A percentile compares a stretch with the other conserved stretches of the same genome.
These are phyloP conservation scores for Tylopilus felleus DNA, from an alignment of 768 basidiomycete species.

Conservation along the genomic window DNA sequence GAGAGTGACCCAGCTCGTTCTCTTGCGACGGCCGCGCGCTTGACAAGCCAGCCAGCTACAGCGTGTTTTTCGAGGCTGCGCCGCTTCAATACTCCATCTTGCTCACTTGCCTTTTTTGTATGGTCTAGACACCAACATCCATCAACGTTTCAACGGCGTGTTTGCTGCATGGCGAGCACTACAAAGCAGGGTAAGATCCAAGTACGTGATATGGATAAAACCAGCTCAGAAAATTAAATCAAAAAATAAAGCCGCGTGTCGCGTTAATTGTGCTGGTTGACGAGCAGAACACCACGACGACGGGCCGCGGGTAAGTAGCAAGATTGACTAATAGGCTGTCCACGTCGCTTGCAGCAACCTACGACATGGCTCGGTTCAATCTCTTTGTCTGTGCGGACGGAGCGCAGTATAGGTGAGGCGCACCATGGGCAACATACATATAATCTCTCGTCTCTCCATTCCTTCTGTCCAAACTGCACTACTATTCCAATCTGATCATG, in stretches of 20 bases:
- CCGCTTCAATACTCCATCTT: slow-evolving; percentile 21
- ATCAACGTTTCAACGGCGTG: slow-evolving; percentile 13
- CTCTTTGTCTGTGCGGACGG: slow-evolving; percentile 12
- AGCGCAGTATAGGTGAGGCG: slow-evolving; percentile 26
- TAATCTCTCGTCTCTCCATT: slow-evolving; percentile 12
- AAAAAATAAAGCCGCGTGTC: slow-evolving; percentile 3
- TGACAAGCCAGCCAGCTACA: slow-evolving; percentile 16
- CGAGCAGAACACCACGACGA: slow-evolving; percentile 10
- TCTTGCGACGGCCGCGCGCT: background rate
- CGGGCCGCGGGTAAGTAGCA: slow-evolving; percentile 2
- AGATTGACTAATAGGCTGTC: slow-evolving; percentile 15
- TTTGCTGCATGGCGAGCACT: slow-evolving; percentile 22
- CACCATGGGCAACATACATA: slow-evolving; percentile 19
- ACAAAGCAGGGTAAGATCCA: slow-evolving; percentile 5
- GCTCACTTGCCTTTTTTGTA: slow-evolving; percentile 27
- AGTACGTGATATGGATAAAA: background rate
- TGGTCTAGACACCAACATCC: slow-evolving; percentile 5
- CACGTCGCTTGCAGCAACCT: slow-evolving; percentile 16
- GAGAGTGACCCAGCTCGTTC: slow-evolving; percentile 10
- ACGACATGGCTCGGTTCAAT: slow-evolving; percentile 3
- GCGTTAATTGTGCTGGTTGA: slow-evolving; percentile 11
- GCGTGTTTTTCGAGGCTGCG: slow-evolving; percentile 25
- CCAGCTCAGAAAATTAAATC: background rate
- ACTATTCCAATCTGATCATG: slow-evolving; percentile 17
- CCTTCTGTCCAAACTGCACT: background rate